Conservation (phyloP, 768 basidiomycete genomes). For the Podaxis sp. region DNA sequence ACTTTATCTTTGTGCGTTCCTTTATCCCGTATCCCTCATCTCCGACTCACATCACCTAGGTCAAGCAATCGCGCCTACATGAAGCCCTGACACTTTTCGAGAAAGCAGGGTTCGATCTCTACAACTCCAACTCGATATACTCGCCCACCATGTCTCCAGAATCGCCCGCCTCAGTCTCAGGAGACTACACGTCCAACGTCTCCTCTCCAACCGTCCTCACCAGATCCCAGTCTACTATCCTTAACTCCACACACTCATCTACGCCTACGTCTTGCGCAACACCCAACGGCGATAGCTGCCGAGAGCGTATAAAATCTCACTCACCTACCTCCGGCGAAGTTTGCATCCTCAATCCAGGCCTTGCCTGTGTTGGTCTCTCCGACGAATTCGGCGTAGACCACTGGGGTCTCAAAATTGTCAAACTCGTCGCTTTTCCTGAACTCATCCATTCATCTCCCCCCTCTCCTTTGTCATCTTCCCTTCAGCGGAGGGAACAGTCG, state of each 20-base stretch:
- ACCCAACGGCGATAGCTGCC: slow-evolving; percentile 16
- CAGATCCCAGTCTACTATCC: not conserved
- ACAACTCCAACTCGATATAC: slow-evolving; percentile 44
- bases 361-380: slow-evolving; percentile 74
- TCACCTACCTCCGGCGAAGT: slow-evolving; percentile 63
- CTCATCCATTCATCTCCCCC: slow-evolving; percentile 45
- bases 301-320: slow-evolving; percentile 37
- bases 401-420: slow-evolving; percentile 78
- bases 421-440: slow-evolving; percentile 75
- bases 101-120: slow-evolving; percentile 65
- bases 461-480: slow-evolving; percentile 13
- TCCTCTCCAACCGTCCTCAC: slow-evolving; percentile 12
- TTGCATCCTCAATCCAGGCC: slow-evolving; percentile 61
- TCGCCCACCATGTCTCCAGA: slow-evolving; percentile 20
- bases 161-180: not conserved
- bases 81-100: slow-evolving; percentile 63
- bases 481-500: slow-evolving; percentile 12
- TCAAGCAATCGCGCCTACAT: slow-evolving; percentile 63
- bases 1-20: slow-evolving; percentile 72
- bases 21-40: slow-evolving; percentile 1
- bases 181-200: not conserved
- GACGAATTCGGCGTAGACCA: slow-evolving; percentile 63
- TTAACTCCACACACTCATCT: not conserved
- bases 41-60: slow-evolving; percentile 36
- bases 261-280: not conserved